Evolutionary conservation across 768 basidiomycete genomes (phyloP).

Genomic region (Astraeus odoratus): DNA sequence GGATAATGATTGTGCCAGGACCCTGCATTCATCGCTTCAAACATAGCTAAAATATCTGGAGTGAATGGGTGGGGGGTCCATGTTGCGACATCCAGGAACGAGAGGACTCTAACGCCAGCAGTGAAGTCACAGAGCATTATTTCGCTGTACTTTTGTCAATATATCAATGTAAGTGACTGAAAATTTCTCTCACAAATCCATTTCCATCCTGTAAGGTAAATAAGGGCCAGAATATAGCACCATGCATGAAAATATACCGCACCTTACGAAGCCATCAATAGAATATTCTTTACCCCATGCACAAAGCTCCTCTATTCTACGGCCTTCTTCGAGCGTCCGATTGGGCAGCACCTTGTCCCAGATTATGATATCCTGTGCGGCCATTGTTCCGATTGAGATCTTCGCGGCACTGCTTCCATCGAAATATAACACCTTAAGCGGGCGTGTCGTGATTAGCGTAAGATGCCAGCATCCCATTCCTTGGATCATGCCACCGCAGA

Average conservation of each 20-base stretch:
- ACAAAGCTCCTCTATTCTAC: slow-evolving; percentile 16
- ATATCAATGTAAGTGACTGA: background rate
- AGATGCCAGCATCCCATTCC: slow-evolving; percentile 4
- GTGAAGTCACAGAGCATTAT: slow-evolving; percentile 43
- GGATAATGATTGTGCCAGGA: slow-evolving; percentile 37
- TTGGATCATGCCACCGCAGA: slow-evolving; percentile 21
- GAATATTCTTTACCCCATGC: slow-evolving; percentile 24
- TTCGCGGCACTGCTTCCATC: slow-evolving; percentile 36
- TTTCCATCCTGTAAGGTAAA: background rate
- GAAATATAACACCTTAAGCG: slow-evolving; percentile 44
- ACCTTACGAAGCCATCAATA: background rate
- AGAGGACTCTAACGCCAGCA: slow-evolving; percentile 31
- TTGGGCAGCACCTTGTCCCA: background rate
- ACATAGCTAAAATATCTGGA: background rate
- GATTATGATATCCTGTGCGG: background rate
- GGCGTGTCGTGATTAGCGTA: slow-evolving; percentile 13
- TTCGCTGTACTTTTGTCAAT: slow-evolving; percentile 27
- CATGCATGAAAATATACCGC: background rate
- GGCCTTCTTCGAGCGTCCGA: background rate
- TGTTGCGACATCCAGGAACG: slow-evolving; percentile 29
- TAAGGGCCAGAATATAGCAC: background rate
- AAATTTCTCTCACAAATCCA: background rate
- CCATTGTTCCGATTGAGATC: background rate
- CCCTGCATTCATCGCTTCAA: slow-evolving; percentile 14
- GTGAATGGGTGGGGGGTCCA: background rate